Percentiles rank a stretch among this genome's conserved stretches.
Evolutionary conservation across 352 stramenopile genomes (phyloP).

Genomic region (Pythium phragmitis): DNA sequence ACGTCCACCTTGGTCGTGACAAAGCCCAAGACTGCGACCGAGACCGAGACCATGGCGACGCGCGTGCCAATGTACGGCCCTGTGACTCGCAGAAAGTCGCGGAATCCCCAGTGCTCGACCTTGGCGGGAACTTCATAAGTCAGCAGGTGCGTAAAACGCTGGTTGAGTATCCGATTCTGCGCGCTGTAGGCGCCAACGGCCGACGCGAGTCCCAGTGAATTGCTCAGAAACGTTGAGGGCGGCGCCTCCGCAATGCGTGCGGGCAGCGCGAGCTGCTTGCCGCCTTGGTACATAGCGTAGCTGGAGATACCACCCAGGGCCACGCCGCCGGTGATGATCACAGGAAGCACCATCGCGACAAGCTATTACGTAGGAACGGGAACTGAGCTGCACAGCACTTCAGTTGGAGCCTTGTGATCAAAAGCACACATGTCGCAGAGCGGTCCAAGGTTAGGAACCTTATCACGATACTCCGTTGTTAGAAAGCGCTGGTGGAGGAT

Average conservation of each 20-base stretch:
- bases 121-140: constrained; percentile 73
- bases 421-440: background rate
- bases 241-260: constrained; percentile 31
- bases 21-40: constrained; percentile 66
- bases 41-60: constrained; percentile 66
- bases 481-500: constrained; percentile 27
- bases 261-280: constrained; percentile 47
- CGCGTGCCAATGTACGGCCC: constrained; percentile 54
- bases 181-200: constrained; percentile 49
- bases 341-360: constrained; percentile 56
- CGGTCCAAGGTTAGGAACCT: background rate
- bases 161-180: constrained; percentile 53
- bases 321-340: constrained; percentile 59
- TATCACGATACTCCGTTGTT: constrained; percentile 6
- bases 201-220: constrained; percentile 31
- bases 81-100: constrained; percentile 66
- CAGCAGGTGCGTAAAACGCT: constrained; percentile 57
- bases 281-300: constrained; percentile 71
- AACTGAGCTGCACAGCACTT: background rate
- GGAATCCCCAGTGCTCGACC: constrained; percentile 64
- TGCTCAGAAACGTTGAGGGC: constrained; percentile 40
- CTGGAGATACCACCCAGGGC: constrained; percentile 43
- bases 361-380: no score
- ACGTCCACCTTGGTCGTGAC: constrained; percentile 64
- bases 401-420: background rate